Evolutionary conservation across 225 moss, liverwort and hornwort genomes (phyloP), one percentile per base, ranked within the genome.

Genomic region (Antitrichia curtipendula): DNA sequence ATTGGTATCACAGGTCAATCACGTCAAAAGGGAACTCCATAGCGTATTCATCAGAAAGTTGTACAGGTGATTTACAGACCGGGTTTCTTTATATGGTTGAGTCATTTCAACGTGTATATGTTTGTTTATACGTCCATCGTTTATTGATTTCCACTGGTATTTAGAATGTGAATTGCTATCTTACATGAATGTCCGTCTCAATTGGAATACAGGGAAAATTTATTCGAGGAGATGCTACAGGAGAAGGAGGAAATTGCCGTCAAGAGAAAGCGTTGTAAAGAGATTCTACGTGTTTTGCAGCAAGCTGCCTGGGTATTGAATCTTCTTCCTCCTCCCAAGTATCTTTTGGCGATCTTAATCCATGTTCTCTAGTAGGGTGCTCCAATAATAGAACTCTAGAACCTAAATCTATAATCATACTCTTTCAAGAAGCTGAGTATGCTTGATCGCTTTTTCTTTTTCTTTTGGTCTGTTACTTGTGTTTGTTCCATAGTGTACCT

Each of bases 211-310:
- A 98, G 98, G 90, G 98, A 99, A 87, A 97, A 90, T 88, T 92
- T 99, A 91, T 99, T 99, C 85, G 98, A 99, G 86, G 98, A 99
- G 91, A 97, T 99, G 96, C 92, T 99, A 68, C 98, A 99, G 93
- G 98, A 99, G 78, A 99, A 95, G 83, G 98, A 99, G 90, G 98
- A 99, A 69, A 95, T 99, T 91, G 97, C 98, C 38, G 91, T 93
- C 32, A 99, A 99, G 90, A 92, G 98, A 82, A 99, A 97, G 90
- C 95, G 95, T 71, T 99, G 98, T 88, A 99, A 99, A 83, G 98
- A 99, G 81, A 99, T 99, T 82, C 84, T 99, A 89, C 97, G 97
- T 58, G 98, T 99, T 74, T 90, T 99, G 75, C 98, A 99, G 90
- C 98, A 96, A 93, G 98, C 98, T 81, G 97, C 97, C 43, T 99